Percentiles rank a stretch among this genome's conserved stretches.
Evolutionary conservation across 495 filamentous ascomycete species (phyloP).

Genomic region (Corynascus novoguineensis): DNA sequence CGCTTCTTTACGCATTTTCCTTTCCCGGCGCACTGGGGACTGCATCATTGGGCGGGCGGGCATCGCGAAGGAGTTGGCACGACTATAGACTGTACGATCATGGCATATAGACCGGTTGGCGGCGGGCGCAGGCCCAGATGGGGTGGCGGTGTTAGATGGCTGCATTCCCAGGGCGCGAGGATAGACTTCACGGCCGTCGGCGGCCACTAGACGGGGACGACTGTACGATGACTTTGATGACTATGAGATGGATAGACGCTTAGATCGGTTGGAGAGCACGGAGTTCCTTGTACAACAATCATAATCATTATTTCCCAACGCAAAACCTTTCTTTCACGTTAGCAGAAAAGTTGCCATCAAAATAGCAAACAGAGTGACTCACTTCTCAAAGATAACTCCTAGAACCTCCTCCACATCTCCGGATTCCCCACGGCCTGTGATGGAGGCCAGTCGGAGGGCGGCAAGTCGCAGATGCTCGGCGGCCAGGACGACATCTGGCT

Average conservation of each 20-base stretch:
- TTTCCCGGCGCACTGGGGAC: neutral
- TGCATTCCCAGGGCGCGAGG: neutral
- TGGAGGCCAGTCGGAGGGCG: slow-evolving; percentile 71
- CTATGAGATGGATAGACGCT: neutral
- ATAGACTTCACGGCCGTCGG: slow-evolving; percentile 7
- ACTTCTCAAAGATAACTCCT: slow-evolving; percentile 98
- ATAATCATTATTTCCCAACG: slow-evolving; percentile 27
- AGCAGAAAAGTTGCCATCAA: neutral
- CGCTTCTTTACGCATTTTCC: neutral
- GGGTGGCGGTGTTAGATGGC: neutral
- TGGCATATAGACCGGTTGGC: neutral
- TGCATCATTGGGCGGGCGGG: neutral
- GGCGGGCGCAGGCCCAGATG: neutral
- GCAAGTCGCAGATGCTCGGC: slow-evolving; percentile 83
- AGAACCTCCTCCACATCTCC: slow-evolving; percentile 96
- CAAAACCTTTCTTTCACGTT: slow-evolving; percentile 24
- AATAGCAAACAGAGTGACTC: neutral
- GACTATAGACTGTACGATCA: slow-evolving; percentile 1
- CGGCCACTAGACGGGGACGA: neutral
- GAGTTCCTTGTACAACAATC: slow-evolving; percentile 5
- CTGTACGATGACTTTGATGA: neutral
- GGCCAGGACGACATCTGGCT: slow-evolving; percentile 76
- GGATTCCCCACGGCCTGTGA: slow-evolving; percentile 78
- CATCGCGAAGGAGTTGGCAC: neutral
- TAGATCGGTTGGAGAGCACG: neutral